Evolutionary conservation across 148 eudicot species (phyloP), one percentile per base, ranked within the genome.

Genomic region (Cornus florida): DNA sequence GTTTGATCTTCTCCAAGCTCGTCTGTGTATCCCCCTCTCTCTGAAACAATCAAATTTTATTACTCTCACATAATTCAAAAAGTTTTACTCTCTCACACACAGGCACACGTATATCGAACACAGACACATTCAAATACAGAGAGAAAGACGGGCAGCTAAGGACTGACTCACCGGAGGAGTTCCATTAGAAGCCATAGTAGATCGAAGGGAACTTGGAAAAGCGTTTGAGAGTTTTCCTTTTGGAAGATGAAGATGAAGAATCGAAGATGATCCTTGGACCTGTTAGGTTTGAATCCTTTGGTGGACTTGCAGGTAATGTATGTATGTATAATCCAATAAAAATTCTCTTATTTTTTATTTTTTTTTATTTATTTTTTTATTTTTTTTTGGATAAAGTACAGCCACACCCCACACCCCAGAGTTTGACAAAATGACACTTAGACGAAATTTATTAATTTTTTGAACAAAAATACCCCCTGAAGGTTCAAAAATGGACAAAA

Each of bases 1-100:
- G 88, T 72, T 95, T 95, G 86, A 95, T 93, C 91, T 91, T 93
- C 79, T 92, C 95, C 79, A 95, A 89, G 79, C 92, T 93, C 59
- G 82, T 78, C 81, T 87, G 83, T 35, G 97, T 85, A 66, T 90
- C 93, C 38, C 81, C 94, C 22, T 78, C 89, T 74, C 81, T 86
- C 98, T 95, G 88, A 81, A 83, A 62, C 74, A 69, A 50, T 24
- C 17, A 11, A 71, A 16, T 67, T 46, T 43, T n/a, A 77, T 41
- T 70, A 64, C 17, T 71, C 43, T 60, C 6, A 39, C 72, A 65
- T 0, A 57, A 8, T 17, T 57, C 19, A 14, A 16, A 79, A 79
- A 72, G 28, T 23, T 41, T 17, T 17, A 3, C 31, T 20, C 77
- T 20, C 77, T 7, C 39, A 35, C 74, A 41, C 5, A 43, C 20